Evolutionary conservation across 2,329 filamentous ascomycete species (phyloP).

Genomic region (Pseudocercospora pini-densiflorae): DNA sequence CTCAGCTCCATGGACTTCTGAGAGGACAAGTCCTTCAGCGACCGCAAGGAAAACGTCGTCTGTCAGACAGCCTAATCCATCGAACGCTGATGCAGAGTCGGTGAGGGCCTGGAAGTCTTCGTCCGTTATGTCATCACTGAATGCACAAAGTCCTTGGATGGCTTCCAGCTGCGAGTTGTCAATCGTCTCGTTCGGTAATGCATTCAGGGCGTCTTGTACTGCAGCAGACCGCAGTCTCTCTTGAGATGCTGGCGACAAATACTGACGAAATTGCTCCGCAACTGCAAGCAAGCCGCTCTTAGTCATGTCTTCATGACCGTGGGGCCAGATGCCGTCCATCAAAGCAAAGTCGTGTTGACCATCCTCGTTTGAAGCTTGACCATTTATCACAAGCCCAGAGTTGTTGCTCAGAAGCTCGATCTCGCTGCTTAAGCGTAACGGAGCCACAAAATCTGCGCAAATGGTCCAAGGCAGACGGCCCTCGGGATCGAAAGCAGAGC

Average conservation of each 20-base stretch:
- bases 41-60: constrained; percentile 58
- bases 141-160: constrained; percentile 78
- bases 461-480: constrained; percentile 81
- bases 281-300: constrained; percentile 29
- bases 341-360: constrained; percentile 9
- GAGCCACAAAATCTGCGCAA: constrained; percentile 78
- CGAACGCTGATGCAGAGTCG: constrained; percentile 68
- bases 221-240: constrained; percentile 22
- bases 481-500: constrained; percentile 73
- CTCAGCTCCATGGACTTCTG: constrained; percentile 44
- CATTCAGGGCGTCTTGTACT: constrained; percentile 22
- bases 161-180: constrained; percentile 71
- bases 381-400: constrained; percentile 29
- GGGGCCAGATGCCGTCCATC: constrained; percentile 40
- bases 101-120: constrained; percentile 76
- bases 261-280: constrained; percentile 25
- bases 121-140: constrained; percentile 79
- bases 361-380: neutral
- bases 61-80: constrained; percentile 57
- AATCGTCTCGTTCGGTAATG: constrained; percentile 39
- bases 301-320: constrained; percentile 31
- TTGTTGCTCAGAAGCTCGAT: constrained; percentile 80
- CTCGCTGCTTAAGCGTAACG: constrained; percentile 77
- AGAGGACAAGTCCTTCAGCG: constrained; percentile 53
- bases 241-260: constrained; percentile 23